Conservation (phyloP, 2,329 filamentous ascomycete genomes). For the Metarhizium robertsii region DNA sequence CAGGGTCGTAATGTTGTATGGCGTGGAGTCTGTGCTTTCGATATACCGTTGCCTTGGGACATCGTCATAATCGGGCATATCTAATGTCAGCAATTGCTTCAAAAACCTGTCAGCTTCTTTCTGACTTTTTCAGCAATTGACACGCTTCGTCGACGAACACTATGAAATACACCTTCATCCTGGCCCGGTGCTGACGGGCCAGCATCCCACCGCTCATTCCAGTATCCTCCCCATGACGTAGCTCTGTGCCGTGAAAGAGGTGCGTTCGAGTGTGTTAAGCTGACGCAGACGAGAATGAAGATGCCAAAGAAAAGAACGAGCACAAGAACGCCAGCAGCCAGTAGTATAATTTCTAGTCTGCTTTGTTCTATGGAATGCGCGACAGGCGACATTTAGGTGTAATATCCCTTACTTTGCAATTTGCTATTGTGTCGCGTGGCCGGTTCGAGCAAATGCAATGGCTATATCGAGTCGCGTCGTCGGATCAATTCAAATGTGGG, state of each 20-base stretch:
- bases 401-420: too few species aligned
- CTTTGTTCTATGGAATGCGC: conserved; percentile 17
- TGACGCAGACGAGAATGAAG: conserved; percentile 20
- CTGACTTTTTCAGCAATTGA: conserved; percentile 16
- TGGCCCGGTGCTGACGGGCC: conserved; percentile 7
- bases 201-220: conserved; percentile 8
- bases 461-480: not conserved
- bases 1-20: not conserved
- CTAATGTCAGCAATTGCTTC: conserved; percentile 4
- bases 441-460: not conserved
- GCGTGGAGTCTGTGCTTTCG: not conserved
- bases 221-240: conserved; percentile 11
- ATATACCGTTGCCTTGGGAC: not conserved
- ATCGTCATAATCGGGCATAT: not conserved
- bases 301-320: conserved; percentile 22
- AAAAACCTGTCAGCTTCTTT: conserved; percentile 13
- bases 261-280: conserved; percentile 9
- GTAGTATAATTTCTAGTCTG: conserved; percentile 23
- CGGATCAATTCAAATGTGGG: not conserved
- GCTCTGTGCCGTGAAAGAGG: not conserved
- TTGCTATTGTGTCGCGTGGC: not conserved
- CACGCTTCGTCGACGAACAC: conserved; percentile 17
- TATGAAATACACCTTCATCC: conserved; percentile 15
- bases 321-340: conserved; percentile 22
- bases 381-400: conserved; percentile 13